Evolutionary conservation across 331 rosid genomes (phyloP).

Genomic region (Cucumis variabilis): DNA sequence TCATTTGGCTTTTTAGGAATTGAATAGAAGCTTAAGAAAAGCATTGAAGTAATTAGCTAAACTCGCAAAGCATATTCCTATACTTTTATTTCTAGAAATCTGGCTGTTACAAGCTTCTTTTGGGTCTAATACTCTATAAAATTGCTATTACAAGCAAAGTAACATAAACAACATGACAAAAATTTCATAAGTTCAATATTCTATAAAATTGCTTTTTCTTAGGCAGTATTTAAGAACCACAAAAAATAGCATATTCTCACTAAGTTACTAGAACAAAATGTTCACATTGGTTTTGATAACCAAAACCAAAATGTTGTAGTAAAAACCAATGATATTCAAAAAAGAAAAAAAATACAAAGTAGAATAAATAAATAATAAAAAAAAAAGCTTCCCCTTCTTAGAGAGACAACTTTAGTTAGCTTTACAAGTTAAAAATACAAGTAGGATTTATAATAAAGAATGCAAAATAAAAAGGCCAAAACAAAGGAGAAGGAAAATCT

Average conservation of each 20-base stretch:
- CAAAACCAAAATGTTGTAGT: not conserved
- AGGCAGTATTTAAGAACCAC: not conserved
- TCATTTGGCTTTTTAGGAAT: too few relatives aligned
- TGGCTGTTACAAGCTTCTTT: too few relatives aligned
- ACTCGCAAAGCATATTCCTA: too few relatives aligned
- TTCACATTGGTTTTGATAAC: not conserved
- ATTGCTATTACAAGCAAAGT: too few relatives aligned
- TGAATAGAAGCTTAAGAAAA: too few relatives aligned
- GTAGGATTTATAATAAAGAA: slow-evolving; percentile 3
- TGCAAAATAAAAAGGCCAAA: slow-evolving; percentile 4
- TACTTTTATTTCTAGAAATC: too few relatives aligned
- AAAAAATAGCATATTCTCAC: not conserved
- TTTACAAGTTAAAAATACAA: not conserved
- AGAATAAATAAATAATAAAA: slow-evolving; percentile 5
- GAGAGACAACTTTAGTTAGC: slow-evolving; percentile 3
- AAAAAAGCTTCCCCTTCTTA: too few relatives aligned
- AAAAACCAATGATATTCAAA: not conserved
- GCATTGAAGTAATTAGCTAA: too few relatives aligned
- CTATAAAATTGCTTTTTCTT: not conserved
- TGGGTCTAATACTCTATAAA: too few relatives aligned
- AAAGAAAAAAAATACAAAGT: not conserved
- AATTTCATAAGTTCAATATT: not conserved
- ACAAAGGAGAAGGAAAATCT: slow-evolving; percentile 27
- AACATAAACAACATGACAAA: too few relatives aligned
- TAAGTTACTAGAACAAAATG: not conserved